Percentiles rank a stretch among this genome's conserved stretches.
phyloP scores from a whole-genome alignment of 257 asterid genomes.

The Rhazya stricta region DNA sequence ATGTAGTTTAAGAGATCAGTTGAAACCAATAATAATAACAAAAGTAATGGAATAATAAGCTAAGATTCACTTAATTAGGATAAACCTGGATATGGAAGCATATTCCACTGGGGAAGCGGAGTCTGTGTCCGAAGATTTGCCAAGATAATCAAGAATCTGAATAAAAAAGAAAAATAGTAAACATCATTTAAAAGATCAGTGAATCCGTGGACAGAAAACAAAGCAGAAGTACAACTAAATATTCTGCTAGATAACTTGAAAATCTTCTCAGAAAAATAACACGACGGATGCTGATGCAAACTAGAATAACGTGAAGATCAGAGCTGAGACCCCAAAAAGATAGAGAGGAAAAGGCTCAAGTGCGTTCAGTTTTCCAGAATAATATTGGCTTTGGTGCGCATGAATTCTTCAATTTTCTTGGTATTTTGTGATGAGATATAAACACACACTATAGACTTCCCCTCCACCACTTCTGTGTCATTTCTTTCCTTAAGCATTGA shows the following conservation, averaged over 20 bases:
- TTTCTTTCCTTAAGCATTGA: neutral
- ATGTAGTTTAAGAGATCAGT: constrained; percentile 14
- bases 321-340: neutral
- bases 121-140: constrained; percentile 71
- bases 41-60: neutral
- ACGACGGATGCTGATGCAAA: neutral
- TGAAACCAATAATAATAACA: constrained; percentile 14
- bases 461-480: neutral
- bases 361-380: neutral
- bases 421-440: neutral
- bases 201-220: neutral
- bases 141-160: constrained; percentile 75
- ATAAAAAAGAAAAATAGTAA: constrained; percentile 5
- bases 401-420: neutral
- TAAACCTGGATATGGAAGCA: constrained; percentile 75
- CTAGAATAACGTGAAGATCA: neutral
- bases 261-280: neutral
- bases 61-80: constrained; percentile 9
- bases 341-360: neutral
- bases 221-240: neutral
- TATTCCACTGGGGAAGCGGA: constrained; percentile 79
- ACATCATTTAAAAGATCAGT: neutral
- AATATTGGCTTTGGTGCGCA: neutral
- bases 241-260: neutral
- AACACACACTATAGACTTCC: neutral